A percentile compares a stretch with the other conserved stretches of the same genome.
Evolutionary conservation across 2,329 filamentous ascomycete genomes (phyloP).

Genomic region (Cyclaneusma minus): DNA sequence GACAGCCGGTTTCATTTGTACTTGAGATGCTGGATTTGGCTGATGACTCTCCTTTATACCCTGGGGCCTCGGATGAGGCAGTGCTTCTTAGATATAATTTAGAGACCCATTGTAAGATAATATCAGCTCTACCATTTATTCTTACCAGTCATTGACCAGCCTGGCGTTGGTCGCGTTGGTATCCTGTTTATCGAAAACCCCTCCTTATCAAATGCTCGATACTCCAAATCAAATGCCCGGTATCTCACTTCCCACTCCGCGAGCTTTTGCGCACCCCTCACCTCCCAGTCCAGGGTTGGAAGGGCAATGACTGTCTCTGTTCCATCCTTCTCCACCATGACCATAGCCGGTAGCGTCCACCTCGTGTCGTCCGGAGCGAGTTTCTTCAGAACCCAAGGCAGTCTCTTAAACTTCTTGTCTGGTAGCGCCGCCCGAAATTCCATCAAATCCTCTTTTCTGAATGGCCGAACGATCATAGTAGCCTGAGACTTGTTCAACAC

Average conservation of each 20-base stretch:
- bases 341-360: slow-evolving; percentile 16
- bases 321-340: slow-evolving; percentile 2
- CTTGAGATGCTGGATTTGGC: too few relatives aligned
- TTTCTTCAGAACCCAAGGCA: slow-evolving; percentile 5
- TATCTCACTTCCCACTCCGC: slow-evolving; percentile 13
- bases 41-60: too few relatives aligned
- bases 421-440: too few relatives aligned
- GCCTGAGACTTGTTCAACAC: slow-evolving; percentile 13
- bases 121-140: too few relatives aligned
- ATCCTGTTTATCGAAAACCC: too few relatives aligned
- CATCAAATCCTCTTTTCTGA: slow-evolving; percentile 7
- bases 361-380: slow-evolving; percentile 10
- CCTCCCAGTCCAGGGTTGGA: slow-evolving; percentile 11
- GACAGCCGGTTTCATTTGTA: too few relatives aligned
- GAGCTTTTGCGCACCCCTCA: slow-evolving; percentile 13
- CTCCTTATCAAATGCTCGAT: too few relatives aligned
- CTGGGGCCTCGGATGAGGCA: too few relatives aligned
- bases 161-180: too few relatives aligned
- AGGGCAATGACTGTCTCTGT: slow-evolving; percentile 11
- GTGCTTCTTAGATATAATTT: too few relatives aligned
- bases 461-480: slow-evolving; percentile 8
- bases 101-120: too few relatives aligned
- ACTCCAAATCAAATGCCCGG: slow-evolving; percentile 11
- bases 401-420: slow-evolving; percentile 3
- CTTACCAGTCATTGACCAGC: too few relatives aligned